Evolutionary conservation across 2,329 filamentous ascomycete genomes (phyloP), one percentile per base, ranked within the genome.

Genomic region (Colletotrichum sublineola): DNA sequence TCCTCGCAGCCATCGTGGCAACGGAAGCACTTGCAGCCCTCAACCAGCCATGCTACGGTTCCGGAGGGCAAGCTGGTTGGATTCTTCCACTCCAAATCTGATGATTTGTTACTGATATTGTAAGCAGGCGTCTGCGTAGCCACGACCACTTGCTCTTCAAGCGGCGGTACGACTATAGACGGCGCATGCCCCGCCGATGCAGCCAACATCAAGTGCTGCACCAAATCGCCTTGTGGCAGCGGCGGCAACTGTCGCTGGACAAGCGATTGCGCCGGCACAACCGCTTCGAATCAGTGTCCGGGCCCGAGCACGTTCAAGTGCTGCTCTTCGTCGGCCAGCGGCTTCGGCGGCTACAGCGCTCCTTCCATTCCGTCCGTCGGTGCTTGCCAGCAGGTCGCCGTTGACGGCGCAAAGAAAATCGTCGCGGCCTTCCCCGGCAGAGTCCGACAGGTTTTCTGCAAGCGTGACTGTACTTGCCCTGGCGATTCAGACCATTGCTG

Each of bases 171-270:
- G 63, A 79, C 80, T 68, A 79, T 82, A 71, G 74, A 76, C 40
- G 81, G 81, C 24, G 81, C 78, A 42, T 85, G 84, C 73, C 82
- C 83, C 6, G 74, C 77, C 29, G 82, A 84, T 71, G 73, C 80
- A 1, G 75, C 76, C 68, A 75, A 81, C 76, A 77, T 86, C 63
- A 80, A 81, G 69, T 85, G 83, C 79, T 85, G 84, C 78, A 81
- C 79, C 75, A 85, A 85, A 73, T 71, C 82, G 4, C 63, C 72
- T 2, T 85, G 84, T 74, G 76, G 76, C 53, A 77, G 75, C 67
- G 77, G 78, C 29, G 82, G 82, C 56, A 82, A 82, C 76, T 84
- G 82, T 70, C 79, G 80, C 69, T 84, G 80, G 80, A 66, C 73
- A 1, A 80, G 78, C 40, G 81, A 84, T 76, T 85, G 82, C 69